These are phyloP conservation scores for Fusarium pseudocircinatum DNA, from an alignment of 2,329 filamentous ascomycete genomes.

Conservation along the genomic window DNA sequence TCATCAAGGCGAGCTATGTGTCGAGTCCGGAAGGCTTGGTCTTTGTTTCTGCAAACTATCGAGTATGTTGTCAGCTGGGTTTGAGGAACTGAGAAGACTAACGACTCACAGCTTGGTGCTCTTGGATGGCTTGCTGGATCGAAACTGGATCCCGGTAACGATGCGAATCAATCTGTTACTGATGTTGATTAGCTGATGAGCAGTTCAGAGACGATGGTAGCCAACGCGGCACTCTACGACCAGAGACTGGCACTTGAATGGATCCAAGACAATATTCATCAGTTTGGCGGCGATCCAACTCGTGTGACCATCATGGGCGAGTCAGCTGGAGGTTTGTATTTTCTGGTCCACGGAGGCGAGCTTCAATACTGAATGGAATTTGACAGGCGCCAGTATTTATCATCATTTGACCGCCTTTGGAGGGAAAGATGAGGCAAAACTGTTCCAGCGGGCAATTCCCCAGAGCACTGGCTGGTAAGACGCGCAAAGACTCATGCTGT, in stretches of 20 bases:
- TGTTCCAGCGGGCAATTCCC: neutral
- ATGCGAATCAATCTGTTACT: rapidly evolving
- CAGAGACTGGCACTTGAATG: neutral
- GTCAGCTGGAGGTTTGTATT: neutral
- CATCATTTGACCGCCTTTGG: neutral
- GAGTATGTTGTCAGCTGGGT: neutral
- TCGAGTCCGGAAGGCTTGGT: neutral
- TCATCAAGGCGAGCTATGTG: neutral
- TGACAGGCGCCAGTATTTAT: neutral
- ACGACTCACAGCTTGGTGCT: neutral
- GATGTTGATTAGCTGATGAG: neutral
- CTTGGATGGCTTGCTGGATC: neutral
- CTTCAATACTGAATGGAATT: neutral
- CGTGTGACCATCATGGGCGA: neutral
- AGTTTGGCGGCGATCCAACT: neutral
- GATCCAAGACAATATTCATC: neutral
- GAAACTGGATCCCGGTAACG: neutral
- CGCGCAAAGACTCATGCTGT: rapidly evolving
- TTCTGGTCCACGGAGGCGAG: too few relatives aligned
- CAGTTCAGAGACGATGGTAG: neutral
- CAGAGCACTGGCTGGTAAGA: neutral
- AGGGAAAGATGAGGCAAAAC: neutral
- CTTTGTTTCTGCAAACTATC: neutral
- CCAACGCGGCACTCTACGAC: neutral
- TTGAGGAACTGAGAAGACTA: rapidly evolving